phyloP scores from a whole-genome alignment of 2,329 filamentous ascomycete species.

The Penicillium oxalicum region DNA sequence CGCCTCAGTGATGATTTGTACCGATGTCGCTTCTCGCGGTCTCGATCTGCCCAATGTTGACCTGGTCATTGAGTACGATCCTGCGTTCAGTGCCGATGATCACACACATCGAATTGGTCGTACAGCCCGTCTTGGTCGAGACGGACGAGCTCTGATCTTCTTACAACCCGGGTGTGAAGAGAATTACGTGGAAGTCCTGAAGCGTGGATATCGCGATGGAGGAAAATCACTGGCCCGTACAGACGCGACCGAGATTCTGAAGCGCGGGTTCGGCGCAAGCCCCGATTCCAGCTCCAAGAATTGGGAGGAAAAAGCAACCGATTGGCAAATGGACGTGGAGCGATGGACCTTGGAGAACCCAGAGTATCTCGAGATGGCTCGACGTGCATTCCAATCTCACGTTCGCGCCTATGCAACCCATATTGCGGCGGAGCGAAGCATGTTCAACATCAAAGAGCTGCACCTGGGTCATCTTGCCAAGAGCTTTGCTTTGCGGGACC shows the following conservation, averaged over 20 bases:
- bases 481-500: slow-evolving; percentile 82
- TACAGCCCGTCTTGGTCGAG: slow-evolving; percentile 84
- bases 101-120: slow-evolving; percentile 92
- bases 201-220: slow-evolving; percentile 61
- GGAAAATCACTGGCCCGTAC: slow-evolving; percentile 59
- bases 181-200: slow-evolving; percentile 73
- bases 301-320: slow-evolving; percentile 62
- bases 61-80: slow-evolving; percentile 91
- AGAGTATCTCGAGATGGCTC: slow-evolving; percentile 70
- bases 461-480: slow-evolving; percentile 93
- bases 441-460: slow-evolving; percentile 86
- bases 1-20: slow-evolving; percentile 81
- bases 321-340: slow-evolving; percentile 61
- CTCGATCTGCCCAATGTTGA: slow-evolving; percentile 94
- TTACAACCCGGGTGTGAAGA: slow-evolving; percentile 87
- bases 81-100: slow-evolving; percentile 86
- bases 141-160: slow-evolving; percentile 83
- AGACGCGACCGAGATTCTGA: slow-evolving; percentile 60
- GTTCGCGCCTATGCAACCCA: slow-evolving; percentile 94
- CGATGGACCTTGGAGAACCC: slow-evolving; percentile 59
- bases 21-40: slow-evolving; percentile 91
- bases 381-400: slow-evolving; percentile 83
- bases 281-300: slow-evolving; percentile 41
- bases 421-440: slow-evolving; percentile 71
- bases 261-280: slow-evolving; percentile 55